Base-by-base conservation (phyloP, 345 rosid genomes). In the Orychophragmus violaceus region DNA sequence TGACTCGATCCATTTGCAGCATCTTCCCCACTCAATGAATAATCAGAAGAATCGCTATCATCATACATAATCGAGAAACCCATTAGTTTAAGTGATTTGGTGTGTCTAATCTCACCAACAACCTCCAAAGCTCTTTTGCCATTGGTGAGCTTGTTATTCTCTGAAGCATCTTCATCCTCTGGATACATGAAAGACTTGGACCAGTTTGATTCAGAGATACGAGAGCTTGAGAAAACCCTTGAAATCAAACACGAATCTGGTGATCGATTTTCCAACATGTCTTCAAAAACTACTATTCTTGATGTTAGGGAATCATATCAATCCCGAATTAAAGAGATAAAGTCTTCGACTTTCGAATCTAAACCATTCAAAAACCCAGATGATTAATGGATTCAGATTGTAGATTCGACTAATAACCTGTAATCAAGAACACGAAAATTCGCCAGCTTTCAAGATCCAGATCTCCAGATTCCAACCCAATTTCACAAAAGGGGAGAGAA, bases 241-340 rank as follows among this genome's bases (percentile, higher is more conserved):
- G 84, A 66, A 36, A 74, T 68, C 76, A 82, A 72, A 78, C 83
- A 79, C 51, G 77, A 78, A 51, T 81, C 78, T 62, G 56, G 68
- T 83, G 82, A 74, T 66, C 81, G 84, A 35, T 85, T 83, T 78
- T 91, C 94, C 81, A 88, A 78, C 97, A 88, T 91, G 57, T 82
- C 80, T 78, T 65, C 68, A 16, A 44, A 45, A 41, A 8, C 45
- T 29, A 68, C 29, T 23, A 36, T 27, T 5, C 10, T 13, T 8
- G 9, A 48, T 32, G 58, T n/a, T 22, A n/a, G 1, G 23, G 48
- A 54, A 41, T 18, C 57, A 68, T 48, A 67, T 55, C 64, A 32
- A 67, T 54, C 52, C 60, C 54, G 5, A n/a, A n/a, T n/a, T n/a
- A n/a, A n/a, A n/a, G n/a, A n/a, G n/a, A n/a, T n/a, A n/a, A n/a